A percentile compares a stretch with the other conserved stretches of the same genome.
These are phyloP conservation scores for Trametes cingulata DNA, from an alignment of 768 basidiomycete species.

Conservation along the genomic window DNA sequence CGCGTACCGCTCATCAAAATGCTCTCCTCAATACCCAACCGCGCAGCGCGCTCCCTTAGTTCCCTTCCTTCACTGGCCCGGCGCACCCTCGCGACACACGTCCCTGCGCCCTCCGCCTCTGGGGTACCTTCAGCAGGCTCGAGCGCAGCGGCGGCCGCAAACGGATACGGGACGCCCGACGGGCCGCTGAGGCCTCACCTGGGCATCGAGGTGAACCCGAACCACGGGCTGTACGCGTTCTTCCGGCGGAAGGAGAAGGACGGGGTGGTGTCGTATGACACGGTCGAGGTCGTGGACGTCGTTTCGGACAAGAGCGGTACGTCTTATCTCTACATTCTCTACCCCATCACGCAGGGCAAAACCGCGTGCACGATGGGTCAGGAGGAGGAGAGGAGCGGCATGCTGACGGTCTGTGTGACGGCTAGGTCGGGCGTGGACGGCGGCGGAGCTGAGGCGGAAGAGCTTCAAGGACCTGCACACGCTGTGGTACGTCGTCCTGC, in stretches of 20 bases:
- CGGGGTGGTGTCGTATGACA: conserved; percentile 57
- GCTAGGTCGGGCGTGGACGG: conserved; percentile 79
- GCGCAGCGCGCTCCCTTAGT: conserved; percentile 4
- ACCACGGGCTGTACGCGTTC: conserved; percentile 79
- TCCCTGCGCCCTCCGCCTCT: conserved; percentile 1
- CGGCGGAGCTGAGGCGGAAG: conserved; percentile 85
- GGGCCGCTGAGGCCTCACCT: conserved; percentile 44
- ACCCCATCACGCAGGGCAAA: neutral
- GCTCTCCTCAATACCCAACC: neutral
- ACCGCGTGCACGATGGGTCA: neutral
- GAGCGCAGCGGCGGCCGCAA: neutral
- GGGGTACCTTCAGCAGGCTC: neutral
- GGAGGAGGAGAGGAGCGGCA: too few species aligned
- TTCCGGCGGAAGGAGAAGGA: conserved; percentile 61
- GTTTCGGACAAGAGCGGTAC: conserved; percentile 38
- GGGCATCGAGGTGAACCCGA: conserved; percentile 46
- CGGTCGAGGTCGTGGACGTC: conserved; percentile 37
- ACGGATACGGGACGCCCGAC: conserved; percentile 13
- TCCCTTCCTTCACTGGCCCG: neutral
- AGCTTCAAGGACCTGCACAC: conserved; percentile 92
- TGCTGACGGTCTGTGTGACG: neutral
- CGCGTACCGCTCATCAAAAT: neutral
- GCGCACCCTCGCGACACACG: conserved; percentile 17
- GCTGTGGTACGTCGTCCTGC: conserved; percentile 88
- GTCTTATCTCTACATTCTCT: conserved; percentile 22